Conservation (phyloP, 495 filamentous ascomycete species). For the Hamigera avellanea region DNA sequence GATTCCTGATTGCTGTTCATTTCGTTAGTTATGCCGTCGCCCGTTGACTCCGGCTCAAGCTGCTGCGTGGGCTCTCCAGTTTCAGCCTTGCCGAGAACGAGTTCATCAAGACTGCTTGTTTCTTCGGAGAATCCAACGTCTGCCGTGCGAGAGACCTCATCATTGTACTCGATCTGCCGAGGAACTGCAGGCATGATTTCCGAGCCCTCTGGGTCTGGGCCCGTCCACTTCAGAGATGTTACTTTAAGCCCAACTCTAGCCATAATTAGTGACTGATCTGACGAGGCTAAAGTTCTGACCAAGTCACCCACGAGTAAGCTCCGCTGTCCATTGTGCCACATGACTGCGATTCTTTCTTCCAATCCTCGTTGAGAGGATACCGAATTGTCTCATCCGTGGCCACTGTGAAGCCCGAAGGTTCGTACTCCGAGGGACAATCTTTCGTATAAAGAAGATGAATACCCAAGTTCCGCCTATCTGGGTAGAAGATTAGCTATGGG, state of each 20-base stretch:
- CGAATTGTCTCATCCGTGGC: constrained; percentile 16
- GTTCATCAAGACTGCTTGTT: constrained; percentile 1
- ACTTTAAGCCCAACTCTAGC: constrained; percentile 22
- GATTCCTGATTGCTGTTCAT: constrained; percentile 4
- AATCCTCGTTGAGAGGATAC: constrained; percentile 24
- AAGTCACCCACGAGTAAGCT: constrained; percentile 19
- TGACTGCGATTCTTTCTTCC: constrained; percentile 17
- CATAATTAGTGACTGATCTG: constrained; percentile 1
- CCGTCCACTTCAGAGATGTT: constrained; percentile 19
- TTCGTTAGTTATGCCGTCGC: background rate
- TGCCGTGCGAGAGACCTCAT: constrained; percentile 7
- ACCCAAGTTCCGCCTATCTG: constrained; percentile 27
- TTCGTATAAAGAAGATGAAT: constrained; percentile 38
- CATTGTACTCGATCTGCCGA: constrained; percentile 13
- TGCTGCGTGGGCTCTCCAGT: background rate
- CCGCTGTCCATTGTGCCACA: constrained; percentile 23
- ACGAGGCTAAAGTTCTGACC: background rate
- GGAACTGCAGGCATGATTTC: constrained; percentile 15
- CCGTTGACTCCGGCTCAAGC: background rate
- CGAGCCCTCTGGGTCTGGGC: constrained; percentile 11
- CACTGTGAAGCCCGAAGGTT: constrained; percentile 26
- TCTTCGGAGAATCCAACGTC: constrained; percentile 15
- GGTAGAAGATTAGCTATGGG: background rate
- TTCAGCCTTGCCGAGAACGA: constrained; percentile 1
- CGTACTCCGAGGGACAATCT: constrained; percentile 23